These are phyloP conservation scores for Cocos nucifera DNA, from an alignment of 176 grass and related monocot species.

Conservation along the genomic window DNA sequence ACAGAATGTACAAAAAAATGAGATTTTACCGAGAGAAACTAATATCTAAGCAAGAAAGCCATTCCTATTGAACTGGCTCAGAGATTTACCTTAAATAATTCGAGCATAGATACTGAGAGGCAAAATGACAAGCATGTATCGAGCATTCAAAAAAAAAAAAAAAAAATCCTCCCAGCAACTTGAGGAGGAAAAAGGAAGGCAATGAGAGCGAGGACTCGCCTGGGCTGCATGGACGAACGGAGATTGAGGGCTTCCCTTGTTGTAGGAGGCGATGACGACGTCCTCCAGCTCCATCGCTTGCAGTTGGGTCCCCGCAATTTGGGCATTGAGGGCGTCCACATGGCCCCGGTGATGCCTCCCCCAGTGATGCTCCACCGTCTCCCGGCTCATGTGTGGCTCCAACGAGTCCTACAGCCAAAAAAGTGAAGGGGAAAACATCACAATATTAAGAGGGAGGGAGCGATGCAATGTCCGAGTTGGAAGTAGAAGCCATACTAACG, in stretches of 20 bases:
- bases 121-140: too few species aligned
- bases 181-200: background rate
- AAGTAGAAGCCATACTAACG: slow-evolving; percentile 18
- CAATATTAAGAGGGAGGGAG: background rate
- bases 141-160: too few species aligned
- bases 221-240: slow-evolving; percentile 69
- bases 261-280: slow-evolving; percentile 67
- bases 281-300: slow-evolving; percentile 57
- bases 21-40: too few species aligned
- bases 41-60: too few species aligned
- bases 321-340: slow-evolving; percentile 55
- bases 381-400: slow-evolving; percentile 78
- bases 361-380: slow-evolving; percentile 69
- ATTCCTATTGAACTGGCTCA: too few species aligned
- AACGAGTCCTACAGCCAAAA: slow-evolving; percentile 33
- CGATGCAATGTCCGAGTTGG: too few species aligned
- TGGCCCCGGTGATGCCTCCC: slow-evolving; percentile 49
- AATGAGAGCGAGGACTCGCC: slow-evolving; percentile 15
- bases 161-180: too few species aligned
- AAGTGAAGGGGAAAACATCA: background rate
- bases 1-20: too few species aligned
- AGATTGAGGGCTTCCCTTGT: slow-evolving; percentile 56
- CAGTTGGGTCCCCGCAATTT: slow-evolving; percentile 58
- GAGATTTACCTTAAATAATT: too few species aligned
- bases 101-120: too few species aligned